Evolutionary conservation across 2,329 filamentous ascomycete species (phyloP), one percentile per base, ranked within the genome.

Genomic region (Phyllosticta citriasiana): DNA sequence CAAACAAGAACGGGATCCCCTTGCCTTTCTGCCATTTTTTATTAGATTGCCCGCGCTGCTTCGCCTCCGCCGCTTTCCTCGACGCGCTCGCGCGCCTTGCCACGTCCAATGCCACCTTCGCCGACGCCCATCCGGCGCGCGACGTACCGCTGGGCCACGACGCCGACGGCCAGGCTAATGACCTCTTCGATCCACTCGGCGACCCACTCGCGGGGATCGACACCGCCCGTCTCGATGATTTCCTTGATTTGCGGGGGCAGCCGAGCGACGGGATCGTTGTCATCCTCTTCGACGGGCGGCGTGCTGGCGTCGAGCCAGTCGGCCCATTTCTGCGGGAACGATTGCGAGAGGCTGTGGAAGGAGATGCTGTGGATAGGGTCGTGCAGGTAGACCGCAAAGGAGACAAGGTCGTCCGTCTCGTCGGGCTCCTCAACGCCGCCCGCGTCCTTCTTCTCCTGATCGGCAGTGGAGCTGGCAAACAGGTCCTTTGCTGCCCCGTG

Each of bases 151-250:
- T 99, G 94, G 2, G 94, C 94, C 3, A 97, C 87, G 7, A 96
- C 79, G 19, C 94, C 93, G 0, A 95, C 84, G 3, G 86, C 84
- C 56, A 97, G 78, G 51, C 80, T 85, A 33, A 99, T 80, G 0
- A 86, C 78, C 77, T 97, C 93, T 77, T 97, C 93, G 55, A 99
- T 83, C 94, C 94, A 99, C 74, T 97, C 94, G 2, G 92, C 88
- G 47, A 96, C 89, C 94, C 94, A 99, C 74, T 99, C 94, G 62
- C 94, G 82, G 0, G 94, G 94, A 70, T 99, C 94, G 2, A 97
- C 90, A 9, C 84, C 85, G 16, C 85, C 85, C 57, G 76, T 79
- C 61, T 83, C 78, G 57, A 99, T 84, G 65, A 97, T 96, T 66
- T 93, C 89, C 24, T 84, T 82, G 68, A 99, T 97, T 70, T 92